Base-by-base conservation (phyloP, 257 asterid genomes). In the Ocimum tenuiflorum region DNA sequence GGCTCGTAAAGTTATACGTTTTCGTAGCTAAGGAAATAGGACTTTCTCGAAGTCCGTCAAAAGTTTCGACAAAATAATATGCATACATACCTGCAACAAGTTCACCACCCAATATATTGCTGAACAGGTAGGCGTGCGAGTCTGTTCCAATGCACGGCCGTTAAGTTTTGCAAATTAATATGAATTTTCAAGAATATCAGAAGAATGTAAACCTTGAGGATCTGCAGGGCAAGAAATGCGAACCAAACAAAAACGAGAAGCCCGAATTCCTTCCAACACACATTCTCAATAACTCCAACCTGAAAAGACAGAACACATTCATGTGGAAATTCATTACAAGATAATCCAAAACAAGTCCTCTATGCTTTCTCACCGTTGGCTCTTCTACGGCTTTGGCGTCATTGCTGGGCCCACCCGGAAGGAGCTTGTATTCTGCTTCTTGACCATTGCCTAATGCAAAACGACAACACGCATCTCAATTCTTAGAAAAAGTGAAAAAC, bases 221-320 rank as follows among this genome's bases (percentile, higher is more conserved):
- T 49, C 70, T 92, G 99, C 47, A 92, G 79, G 7, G 72, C 90
- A 60, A 92, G 95, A 77, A 83, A 92, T 8, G 88, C 78, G 24
- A 89, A n/a, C 99, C 99, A 92, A 46, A 89, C 99, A 11, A 89
- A 80, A 66, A 17, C 38, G 42, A 92, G 94, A 77, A 92, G 96
- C 77, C 96, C 91, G 22, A 81, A 77, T 70, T 92, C 97, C 82
- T 86, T 92, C 99, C 97, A 92, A 71, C 82, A 75, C 48, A 92
- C 97, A 71, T 92, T 92, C 74, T 89, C 86, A 60, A 92, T 47
- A 60, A 92, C 64, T 57, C 94, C 60, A 27, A 85, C 91, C 97
- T 92, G 86, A 54, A 65, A 74, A 33, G 45, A 71, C 22, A 36
- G 47, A 71, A 63, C n/a, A n/a, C n/a, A n/a, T n/a, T 66, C 63